A percentile compares a stretch with the other conserved stretches of the same genome.
These are phyloP conservation scores for Clarireedia hainanense DNA, from an alignment of 2,329 filamentous ascomycete genomes.

Conservation along the genomic window DNA sequence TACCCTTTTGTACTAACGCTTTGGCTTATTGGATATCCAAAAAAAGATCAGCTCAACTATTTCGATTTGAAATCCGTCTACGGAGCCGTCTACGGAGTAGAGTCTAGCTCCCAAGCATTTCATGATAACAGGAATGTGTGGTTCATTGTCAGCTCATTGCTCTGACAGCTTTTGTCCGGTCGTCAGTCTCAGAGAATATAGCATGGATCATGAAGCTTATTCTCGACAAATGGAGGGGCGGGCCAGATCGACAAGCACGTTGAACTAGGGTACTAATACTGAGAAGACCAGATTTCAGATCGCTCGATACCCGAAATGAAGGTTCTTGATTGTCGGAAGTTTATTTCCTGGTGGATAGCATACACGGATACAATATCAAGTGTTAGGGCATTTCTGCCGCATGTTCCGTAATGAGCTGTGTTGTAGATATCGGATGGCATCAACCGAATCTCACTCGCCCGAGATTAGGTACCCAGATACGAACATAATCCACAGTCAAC, in stretches of 20 bases:
- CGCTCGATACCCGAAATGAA: constrained; percentile 3
- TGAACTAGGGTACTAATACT: background rate
- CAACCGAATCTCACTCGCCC: constrained; percentile 4
- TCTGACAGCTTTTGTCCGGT: constrained; percentile 9
- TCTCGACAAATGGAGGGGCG: constrained; percentile 3
- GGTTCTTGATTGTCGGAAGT: background rate
- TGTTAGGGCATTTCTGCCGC: background rate
- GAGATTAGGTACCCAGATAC: constrained; percentile 11
- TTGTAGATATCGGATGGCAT: constrained; percentile 2
- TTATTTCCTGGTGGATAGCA: background rate
- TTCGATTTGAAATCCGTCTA: constrained; percentile 9
- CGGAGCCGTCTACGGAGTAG: constrained; percentile 11
- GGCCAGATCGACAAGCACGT: constrained; percentile 1
- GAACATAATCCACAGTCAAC: constrained; percentile 1
- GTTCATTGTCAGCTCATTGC: constrained; percentile 7
- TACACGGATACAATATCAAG: constrained; percentile 9
- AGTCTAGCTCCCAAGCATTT: constrained; percentile 2
- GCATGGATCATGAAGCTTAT: constrained; percentile 8
- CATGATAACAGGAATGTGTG: constrained; percentile 4
- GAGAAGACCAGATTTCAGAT: constrained; percentile 1
- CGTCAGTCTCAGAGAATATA: constrained; percentile 6
- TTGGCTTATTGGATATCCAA: background rate
- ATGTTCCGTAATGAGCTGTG: background rate
- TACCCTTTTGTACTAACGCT: background rate
- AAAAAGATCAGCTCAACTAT: constrained; percentile 2